These are phyloP conservation scores for Penicillium sp. DNA, from an alignment of 2,329 filamentous ascomycete species.

Conservation along the genomic window DNA sequence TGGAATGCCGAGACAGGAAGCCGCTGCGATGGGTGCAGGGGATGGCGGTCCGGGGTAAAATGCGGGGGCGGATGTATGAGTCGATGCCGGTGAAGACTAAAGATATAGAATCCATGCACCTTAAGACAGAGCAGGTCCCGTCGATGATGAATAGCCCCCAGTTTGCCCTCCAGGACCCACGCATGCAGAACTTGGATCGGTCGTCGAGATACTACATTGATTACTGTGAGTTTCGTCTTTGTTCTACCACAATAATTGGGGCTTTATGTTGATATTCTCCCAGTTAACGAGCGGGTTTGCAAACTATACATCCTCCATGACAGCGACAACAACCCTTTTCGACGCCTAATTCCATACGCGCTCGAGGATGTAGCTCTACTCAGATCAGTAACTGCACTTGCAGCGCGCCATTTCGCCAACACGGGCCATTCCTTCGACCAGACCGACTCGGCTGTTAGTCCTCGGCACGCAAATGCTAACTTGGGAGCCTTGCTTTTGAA, in stretches of 20 bases:
- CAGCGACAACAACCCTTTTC: constrained; percentile 39
- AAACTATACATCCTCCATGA: constrained; percentile 39
- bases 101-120: background rate
- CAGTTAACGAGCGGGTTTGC: constrained; percentile 38
- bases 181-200: constrained; percentile 22
- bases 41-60: constrained; percentile 35
- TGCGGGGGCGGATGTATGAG: constrained; percentile 14
- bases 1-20: constrained; percentile 38
- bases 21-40: constrained; percentile 42
- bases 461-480: constrained; percentile 16
- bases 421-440: constrained; percentile 28
- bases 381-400: constrained; percentile 36
- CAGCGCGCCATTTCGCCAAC: constrained; percentile 39
- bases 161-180: constrained; percentile 24
- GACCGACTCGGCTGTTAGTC: background rate
- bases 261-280: constrained; percentile 2
- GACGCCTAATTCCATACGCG: constrained; percentile 36
- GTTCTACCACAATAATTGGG: background rate
- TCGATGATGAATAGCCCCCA: background rate
- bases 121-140: background rate
- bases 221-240: constrained; percentile 32
- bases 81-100: background rate
- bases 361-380: constrained; percentile 31
- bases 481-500: constrained; percentile 31
- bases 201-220: constrained; percentile 37